Percentiles rank a stretch among this genome's conserved stretches.
phyloP scores from a whole-genome alignment of 805 yeast genomes.

The Metschnikowia henanensis region DNA sequence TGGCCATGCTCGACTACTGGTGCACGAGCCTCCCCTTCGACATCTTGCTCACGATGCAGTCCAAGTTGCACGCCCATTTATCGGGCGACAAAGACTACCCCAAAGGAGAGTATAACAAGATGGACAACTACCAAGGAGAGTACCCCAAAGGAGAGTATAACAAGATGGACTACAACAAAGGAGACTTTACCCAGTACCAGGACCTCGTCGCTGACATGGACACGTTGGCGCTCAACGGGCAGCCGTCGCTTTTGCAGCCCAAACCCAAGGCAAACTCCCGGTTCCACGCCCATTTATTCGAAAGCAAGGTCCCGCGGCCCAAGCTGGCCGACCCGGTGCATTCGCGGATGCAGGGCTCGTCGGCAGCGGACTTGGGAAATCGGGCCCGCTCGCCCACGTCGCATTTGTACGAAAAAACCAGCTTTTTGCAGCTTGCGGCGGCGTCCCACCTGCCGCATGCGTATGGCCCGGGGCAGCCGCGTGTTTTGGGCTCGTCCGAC shows the following conservation, averaged over 20 bases:
- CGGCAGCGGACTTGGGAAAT: constrained; percentile 21
- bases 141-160: no score
- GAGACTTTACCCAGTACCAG: no score
- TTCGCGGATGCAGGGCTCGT: no score
- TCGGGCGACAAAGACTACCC: no score
- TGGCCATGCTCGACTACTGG: constrained; percentile 54
- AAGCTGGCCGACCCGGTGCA: constrained; percentile 25
- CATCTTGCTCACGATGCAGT: constrained; percentile 49
- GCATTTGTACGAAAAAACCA: constrained; percentile 45
- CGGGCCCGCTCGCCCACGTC: constrained; percentile 41
- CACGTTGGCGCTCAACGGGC: constrained; percentile 14
- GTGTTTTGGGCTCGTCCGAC: background rate
- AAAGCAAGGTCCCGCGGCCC: constrained; percentile 21
- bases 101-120: no score
- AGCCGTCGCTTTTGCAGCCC: constrained; percentile 16
- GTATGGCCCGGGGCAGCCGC: constrained; percentile 4
- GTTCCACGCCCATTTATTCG: constrained; percentile 19
- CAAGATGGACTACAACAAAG: no score
- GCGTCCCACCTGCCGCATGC: constrained; percentile 19
- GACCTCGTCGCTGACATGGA: constrained; percentile 17
- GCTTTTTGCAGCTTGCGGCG: constrained; percentile 38
- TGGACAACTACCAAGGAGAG: no score
- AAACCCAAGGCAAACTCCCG: constrained; percentile 18
- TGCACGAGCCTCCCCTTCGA: constrained; percentile 52
- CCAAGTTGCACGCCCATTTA: constrained; percentile 45